These are phyloP conservation scores for Lactarius sanguifluus DNA, from an alignment of 768 basidiomycete genomes.

Conservation along the genomic window DNA sequence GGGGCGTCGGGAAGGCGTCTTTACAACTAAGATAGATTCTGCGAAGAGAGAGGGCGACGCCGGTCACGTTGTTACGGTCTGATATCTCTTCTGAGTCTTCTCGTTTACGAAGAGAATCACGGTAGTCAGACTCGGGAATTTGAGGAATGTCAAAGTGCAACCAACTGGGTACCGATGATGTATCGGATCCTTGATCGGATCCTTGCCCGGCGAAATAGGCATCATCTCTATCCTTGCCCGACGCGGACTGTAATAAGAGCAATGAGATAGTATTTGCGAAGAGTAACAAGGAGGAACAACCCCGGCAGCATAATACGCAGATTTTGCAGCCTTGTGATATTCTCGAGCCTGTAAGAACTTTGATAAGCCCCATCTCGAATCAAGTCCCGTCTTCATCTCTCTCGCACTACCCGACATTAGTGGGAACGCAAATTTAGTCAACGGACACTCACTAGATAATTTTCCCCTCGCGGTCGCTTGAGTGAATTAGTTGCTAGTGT, in stretches of 20 bases:
- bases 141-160: background rate
- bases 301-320: background rate
- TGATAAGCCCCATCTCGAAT: background rate
- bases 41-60: too few species aligned
- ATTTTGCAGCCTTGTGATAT: background rate
- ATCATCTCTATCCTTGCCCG: background rate
- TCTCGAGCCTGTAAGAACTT: background rate
- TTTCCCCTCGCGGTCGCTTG: too few species aligned
- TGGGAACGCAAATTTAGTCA: background rate
- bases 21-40: too few species aligned
- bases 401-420: background rate
- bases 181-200: too few species aligned
- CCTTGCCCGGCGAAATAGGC: background rate
- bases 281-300: background rate
- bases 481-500: too few species aligned
- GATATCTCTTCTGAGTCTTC: too few species aligned
- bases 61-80: background rate
- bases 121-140: background rate
- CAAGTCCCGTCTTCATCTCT: background rate
- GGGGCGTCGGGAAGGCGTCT: background rate
- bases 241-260: background rate
- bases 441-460: background rate
- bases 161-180: background rate
- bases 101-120: background rate
- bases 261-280: constrained; percentile 4